Evolutionary conservation across 495 filamentous ascomycete species (phyloP).

Genomic region (Penicillium waksmanii): DNA sequence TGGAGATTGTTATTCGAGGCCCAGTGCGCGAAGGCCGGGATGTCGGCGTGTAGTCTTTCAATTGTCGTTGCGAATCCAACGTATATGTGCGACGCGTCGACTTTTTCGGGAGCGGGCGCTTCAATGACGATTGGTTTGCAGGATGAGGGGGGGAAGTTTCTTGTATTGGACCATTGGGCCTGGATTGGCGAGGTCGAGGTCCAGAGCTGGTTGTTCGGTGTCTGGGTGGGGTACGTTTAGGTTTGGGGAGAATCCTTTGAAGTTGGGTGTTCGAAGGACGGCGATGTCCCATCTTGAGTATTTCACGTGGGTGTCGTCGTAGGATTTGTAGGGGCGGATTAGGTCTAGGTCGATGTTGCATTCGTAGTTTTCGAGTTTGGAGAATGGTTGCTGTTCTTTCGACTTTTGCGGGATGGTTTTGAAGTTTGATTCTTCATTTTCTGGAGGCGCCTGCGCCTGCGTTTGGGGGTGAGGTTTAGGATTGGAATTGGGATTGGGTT

Average conservation of each 20-base stretch:
- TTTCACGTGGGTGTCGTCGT: background rate
- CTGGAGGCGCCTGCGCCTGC: conserved; percentile 4
- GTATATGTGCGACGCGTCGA: conserved; percentile 4
- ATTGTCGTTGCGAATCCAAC: conserved; percentile 4
- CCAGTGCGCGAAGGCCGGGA: conserved; percentile 1
- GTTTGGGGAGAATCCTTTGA: conserved; percentile 4
- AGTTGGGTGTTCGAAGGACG: conserved; percentile 8
- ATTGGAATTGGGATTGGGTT: background rate
- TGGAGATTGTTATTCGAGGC: background rate
- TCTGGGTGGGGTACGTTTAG: conserved; percentile 1
- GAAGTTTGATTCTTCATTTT: background rate
- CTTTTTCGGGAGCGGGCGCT: background rate
- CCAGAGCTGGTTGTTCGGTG: background rate
- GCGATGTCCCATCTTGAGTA: conserved; percentile 17
- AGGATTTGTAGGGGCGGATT: background rate
- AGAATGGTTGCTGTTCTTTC: background rate
- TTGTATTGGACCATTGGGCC: background rate
- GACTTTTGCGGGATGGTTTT: background rate
- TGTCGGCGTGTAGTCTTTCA: background rate
- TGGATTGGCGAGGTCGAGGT: background rate
- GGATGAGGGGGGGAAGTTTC: conserved; percentile 10
- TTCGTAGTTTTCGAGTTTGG: background rate
- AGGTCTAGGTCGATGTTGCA: background rate
- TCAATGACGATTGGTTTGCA: conserved; percentile 46
- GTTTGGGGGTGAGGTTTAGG: background rate